These are phyloP conservation scores for Cryptosporidium canis DNA, from an alignment of 169 alveolate species.

Conservation along the genomic window DNA sequence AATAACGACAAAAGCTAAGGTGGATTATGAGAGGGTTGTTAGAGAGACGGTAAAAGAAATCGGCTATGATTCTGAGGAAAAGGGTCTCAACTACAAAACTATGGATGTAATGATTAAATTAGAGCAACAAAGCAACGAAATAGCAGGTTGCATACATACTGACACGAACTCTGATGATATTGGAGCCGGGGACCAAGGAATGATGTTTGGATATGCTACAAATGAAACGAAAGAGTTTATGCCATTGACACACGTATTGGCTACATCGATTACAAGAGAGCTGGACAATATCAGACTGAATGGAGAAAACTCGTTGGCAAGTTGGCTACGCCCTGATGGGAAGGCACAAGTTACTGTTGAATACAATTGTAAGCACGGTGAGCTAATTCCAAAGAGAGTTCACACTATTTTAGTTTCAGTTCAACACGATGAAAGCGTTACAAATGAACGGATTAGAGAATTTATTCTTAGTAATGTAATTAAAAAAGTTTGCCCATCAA, in stretches of 20 bases:
- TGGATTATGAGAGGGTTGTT: slow-evolving; percentile 93
- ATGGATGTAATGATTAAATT: slow-evolving; percentile 92
- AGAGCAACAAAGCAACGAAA: slow-evolving; percentile 95
- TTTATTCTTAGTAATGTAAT: slow-evolving; percentile 93
- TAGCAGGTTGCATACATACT: slow-evolving; percentile 96
- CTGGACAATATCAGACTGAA: slow-evolving; percentile 92
- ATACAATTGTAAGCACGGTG: slow-evolving; percentile 82
- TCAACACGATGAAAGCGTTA: slow-evolving; percentile 86
- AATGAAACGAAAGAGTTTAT: slow-evolving; percentile 96
- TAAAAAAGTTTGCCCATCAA: slow-evolving; percentile 91
- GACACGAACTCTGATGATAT: slow-evolving; percentile 91
- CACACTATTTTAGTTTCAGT: slow-evolving; percentile 93
- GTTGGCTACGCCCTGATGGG: slow-evolving; percentile 99
- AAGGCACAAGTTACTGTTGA: slow-evolving; percentile 96
- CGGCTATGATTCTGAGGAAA: slow-evolving; percentile 89
- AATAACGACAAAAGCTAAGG: slow-evolving; percentile 92
- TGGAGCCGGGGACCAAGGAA: slow-evolving; percentile 99
- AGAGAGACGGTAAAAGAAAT: slow-evolving; percentile 92
- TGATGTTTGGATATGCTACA: slow-evolving; percentile 99
- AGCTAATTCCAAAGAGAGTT: slow-evolving; percentile 89
- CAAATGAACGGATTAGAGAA: slow-evolving; percentile 83
- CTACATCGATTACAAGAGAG: slow-evolving; percentile 92
- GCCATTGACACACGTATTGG: slow-evolving; percentile 97
- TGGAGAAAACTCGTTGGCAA: slow-evolving; percentile 79
- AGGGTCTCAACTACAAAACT: slow-evolving; percentile 95